Base-by-base conservation (phyloP, 2,329 filamentous ascomycete genomes). In the Torrubiellomyces zombiae region DNA sequence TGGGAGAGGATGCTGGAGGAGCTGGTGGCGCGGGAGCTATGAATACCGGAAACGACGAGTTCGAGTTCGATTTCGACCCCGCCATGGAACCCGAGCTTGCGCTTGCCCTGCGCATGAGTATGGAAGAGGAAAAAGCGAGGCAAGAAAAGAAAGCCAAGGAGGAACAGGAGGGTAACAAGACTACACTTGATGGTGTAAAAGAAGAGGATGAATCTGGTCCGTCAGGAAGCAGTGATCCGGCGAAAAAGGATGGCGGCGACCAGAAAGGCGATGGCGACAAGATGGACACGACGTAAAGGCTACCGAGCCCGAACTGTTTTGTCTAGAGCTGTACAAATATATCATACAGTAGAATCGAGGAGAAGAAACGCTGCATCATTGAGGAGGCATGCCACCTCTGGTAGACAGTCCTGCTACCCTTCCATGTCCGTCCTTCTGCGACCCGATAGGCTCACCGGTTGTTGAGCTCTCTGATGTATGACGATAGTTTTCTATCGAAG, bases 51-150 rank as follows among this genome's bases (percentile, higher is more conserved):
- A 67, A 65, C 28, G 71, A 76, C 33, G 91, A 56, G 31, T 72
- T 64, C 21, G 55, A 55, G 36, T 91, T 91, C 47, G 82, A 80
- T 35, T 81, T 93, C 37, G 89, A 95, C 50, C 85, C 86, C 9
- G 77, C 75, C 27, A 67, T 85, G 43, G 89, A 98, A 46, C 89
- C 89, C 4, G 89, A 98, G 51, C 60, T 98, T 44, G 89, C 89
- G 13, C 69, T 98, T 38, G 89, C 89, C 26, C 60, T 98, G 47
- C 75, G 89, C 35, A 93, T 98, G 82, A 92, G 81, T 53, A 82
- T 92, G 68, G 89, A 98, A 50, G 89, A 98, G 49, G 89, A 98
- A 55, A 91, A 91, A 59, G 85, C 85, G 32, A 65, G 89, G 42
- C 75, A 91, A 53, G 85, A 93, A 50, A 82, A 82, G 55, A 72